phyloP scores from a whole-genome alignment of 177 flowering plant genomes.

The Vitis hybrid region DNA sequence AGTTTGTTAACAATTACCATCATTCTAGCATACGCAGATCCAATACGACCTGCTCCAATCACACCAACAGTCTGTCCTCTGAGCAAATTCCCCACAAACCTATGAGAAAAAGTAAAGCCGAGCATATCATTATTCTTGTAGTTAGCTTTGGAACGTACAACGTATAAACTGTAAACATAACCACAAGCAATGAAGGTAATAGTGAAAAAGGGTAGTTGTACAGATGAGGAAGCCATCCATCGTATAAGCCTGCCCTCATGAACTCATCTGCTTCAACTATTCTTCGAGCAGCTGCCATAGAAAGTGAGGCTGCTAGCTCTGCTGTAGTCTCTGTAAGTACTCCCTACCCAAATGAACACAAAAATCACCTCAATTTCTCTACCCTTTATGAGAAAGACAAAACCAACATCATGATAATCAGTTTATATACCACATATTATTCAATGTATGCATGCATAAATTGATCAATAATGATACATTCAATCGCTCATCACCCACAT shows the following conservation, averaged over 20 bases:
- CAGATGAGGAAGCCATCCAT: constrained; percentile 99
- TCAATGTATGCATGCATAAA: too few species aligned
- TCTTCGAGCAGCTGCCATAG: constrained; percentile 85
- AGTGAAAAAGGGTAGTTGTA: constrained; percentile 24
- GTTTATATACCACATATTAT: too few species aligned
- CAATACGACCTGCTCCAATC: constrained; percentile 97
- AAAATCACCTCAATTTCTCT: neutral
- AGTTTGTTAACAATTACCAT: constrained; percentile 51
- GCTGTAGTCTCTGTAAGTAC: constrained; percentile 96
- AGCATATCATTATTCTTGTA: constrained; percentile 1
- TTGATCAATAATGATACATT: too few species aligned
- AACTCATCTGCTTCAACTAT: constrained; percentile 96
- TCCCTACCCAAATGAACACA: constrained; percentile 52
- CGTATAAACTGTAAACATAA: neutral
- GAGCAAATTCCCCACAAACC: constrained; percentile 92
- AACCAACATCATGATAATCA: too few species aligned
- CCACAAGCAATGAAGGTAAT: neutral
- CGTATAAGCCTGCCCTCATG: constrained; percentile 97
- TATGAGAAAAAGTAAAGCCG: constrained; percentile 17
- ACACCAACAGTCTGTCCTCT: constrained; percentile 98
- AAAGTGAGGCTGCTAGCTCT: constrained; percentile 89
- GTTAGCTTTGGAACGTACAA: neutral
- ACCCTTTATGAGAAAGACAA: too few species aligned
- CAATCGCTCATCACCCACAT: too few species aligned
- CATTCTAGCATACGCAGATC: constrained; percentile 98